Conservation (phyloP, 1,139 yeast genomes). For the Lodderomyces pseudojiufengensis region DNA sequence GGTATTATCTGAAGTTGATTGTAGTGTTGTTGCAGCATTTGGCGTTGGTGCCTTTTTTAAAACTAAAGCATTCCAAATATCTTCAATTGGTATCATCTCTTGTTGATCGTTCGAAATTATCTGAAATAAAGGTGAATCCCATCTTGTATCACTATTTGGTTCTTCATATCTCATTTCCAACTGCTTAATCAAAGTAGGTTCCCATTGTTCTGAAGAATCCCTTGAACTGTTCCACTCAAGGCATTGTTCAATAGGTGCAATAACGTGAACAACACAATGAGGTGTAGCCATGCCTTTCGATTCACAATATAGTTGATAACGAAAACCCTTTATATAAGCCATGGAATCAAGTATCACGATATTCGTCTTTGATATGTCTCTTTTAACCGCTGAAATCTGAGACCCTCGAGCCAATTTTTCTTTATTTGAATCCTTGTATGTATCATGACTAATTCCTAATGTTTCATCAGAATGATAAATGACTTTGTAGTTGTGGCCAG, state of each 20-base stretch:
- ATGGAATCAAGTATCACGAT: slow-evolving; percentile 83
- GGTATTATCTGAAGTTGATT: slow-evolving; percentile 69
- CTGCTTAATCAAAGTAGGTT: slow-evolving; percentile 59
- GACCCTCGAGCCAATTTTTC: slow-evolving; percentile 83
- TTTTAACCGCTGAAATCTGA: slow-evolving; percentile 84
- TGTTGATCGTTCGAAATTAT: slow-evolving; percentile 51
- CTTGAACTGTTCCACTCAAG: slow-evolving; percentile 58
- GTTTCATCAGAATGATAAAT: slow-evolving; percentile 74
- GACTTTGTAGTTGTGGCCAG: slow-evolving; percentile 56
- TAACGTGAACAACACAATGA: slow-evolving; percentile 76
- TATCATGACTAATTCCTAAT: slow-evolving; percentile 65
- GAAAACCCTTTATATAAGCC: slow-evolving; percentile 90
- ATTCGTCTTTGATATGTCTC: slow-evolving; percentile 65
- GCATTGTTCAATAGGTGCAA: slow-evolving; percentile 63
- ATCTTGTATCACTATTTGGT: slow-evolving; percentile 78
- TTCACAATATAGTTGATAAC: slow-evolving; percentile 92
- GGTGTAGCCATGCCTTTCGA: slow-evolving; percentile 82
- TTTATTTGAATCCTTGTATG: slow-evolving; percentile 62
- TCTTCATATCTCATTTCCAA: slow-evolving; percentile 87
- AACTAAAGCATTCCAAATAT: slow-evolving; percentile 69
- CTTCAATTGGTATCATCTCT: slow-evolving; percentile 55
- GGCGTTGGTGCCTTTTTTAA: slow-evolving; percentile 64
- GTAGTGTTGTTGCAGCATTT: slow-evolving; percentile 70
- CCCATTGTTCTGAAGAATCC: slow-evolving; percentile 70
- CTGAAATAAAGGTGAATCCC: slow-evolving; percentile 93